These are phyloP conservation scores for Artemisia annua DNA, from an alignment of 129 eudicot species.

Conservation along the genomic window DNA sequence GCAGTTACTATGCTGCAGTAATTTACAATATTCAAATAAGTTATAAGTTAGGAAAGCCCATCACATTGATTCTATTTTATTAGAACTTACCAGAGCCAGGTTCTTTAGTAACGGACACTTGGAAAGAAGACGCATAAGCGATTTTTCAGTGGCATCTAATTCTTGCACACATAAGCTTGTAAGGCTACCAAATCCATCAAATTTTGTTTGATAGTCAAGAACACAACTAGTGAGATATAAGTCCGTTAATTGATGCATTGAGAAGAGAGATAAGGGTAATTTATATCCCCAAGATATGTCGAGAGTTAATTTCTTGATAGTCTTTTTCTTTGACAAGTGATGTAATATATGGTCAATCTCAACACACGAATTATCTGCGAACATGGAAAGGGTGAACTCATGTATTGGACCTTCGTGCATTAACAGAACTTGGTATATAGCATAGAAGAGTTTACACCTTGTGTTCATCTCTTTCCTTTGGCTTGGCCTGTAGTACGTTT, in stretches of 20 bases:
- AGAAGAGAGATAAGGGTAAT: neutral
- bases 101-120: conserved; percentile 17
- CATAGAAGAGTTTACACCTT: conserved; percentile 16
- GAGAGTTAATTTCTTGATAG: conserved; percentile 16
- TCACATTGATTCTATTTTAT: neutral
- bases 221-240: conserved; percentile 13
- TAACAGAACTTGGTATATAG: conserved; percentile 20
- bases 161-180: conserved; percentile 15
- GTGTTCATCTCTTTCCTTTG: conserved; percentile 4
- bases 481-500: neutral
- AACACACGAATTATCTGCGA: neutral
- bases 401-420: conserved; percentile 21
- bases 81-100: conserved; percentile 1
- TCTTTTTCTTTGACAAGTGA: conserved; percentile 21
- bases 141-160: neutral
- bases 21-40: neutral
- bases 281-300: neutral
- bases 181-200: conserved; percentile 20
- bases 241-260: conserved; percentile 4
- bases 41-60: neutral
- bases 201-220: conserved; percentile 10
- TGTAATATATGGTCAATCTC: conserved; percentile 22
- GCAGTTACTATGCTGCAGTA: neutral
- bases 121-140: conserved; percentile 21
- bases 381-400: conserved; percentile 3